phyloP scores from a whole-genome alignment of 2,329 filamentous ascomycete genomes.

The Trichoderma breve region DNA sequence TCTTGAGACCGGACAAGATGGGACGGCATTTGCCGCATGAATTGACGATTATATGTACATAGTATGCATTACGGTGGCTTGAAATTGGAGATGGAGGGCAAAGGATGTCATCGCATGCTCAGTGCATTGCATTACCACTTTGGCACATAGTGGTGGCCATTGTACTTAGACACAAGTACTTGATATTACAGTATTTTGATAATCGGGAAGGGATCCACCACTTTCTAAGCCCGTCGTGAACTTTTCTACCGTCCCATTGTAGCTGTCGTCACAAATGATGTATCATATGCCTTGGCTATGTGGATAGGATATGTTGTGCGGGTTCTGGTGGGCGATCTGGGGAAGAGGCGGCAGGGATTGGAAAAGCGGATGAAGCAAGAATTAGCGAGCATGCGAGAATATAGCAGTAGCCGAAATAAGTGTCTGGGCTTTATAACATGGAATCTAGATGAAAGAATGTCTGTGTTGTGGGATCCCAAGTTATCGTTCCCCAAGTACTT shows the following conservation, averaged over 20 bases:
- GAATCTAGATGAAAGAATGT: background rate
- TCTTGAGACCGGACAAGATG: slow-evolving; percentile 14
- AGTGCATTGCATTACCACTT: background rate
- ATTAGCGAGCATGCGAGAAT: background rate
- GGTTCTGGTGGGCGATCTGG: slow-evolving; percentile 3
- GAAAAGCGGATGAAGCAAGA: background rate
- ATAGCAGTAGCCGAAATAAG: too few species aligned
- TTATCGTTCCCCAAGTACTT: background rate
- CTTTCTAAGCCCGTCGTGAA: background rate
- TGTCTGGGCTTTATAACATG: too few species aligned
- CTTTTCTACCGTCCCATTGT: background rate
- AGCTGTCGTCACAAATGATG: background rate
- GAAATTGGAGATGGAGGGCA: background rate
- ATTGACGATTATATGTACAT: slow-evolving; percentile 12
- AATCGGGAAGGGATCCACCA: background rate
- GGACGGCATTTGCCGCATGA: slow-evolving; percentile 18
- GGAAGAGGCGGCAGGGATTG: background rate
- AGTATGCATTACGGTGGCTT: background rate
- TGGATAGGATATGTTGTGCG: background rate
- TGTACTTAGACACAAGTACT: background rate
- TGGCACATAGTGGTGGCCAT: background rate
- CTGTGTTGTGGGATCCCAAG: background rate
- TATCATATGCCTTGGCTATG: slow-evolving; percentile 1
- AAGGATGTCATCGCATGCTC: background rate
- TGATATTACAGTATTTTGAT: background rate